Evolutionary conservation across 2,329 filamentous ascomycete species (phyloP), one percentile per base, ranked within the genome.

Genomic region (Torrubiella hemipterigena): DNA sequence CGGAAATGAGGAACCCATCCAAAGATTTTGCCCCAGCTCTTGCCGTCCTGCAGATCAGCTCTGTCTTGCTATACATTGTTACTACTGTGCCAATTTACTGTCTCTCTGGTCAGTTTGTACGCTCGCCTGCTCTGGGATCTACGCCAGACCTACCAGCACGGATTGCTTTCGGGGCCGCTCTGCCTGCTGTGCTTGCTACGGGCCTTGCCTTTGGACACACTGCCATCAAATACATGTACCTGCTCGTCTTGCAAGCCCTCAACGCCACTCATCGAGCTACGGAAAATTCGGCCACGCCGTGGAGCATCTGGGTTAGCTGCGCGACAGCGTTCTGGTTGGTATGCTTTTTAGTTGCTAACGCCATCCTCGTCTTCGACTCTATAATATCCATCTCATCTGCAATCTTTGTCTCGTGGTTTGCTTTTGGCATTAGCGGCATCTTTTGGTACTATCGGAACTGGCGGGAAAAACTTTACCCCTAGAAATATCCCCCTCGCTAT

Each of bases 371-470:
- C 26, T 56, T 57, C 36, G 49, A 55, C 42, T 55, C 51, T 7
- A 56, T 56, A 40, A 34, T 56, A 23, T 47, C 49, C 18, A 54
- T 56, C 25, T 48, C 53, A 14, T 52, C 49, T 5, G 52, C 54
- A 10, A 52, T 49, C 16, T 50, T 51, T 36, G 49, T 55, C 30
- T 49, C 52, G 1, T 56, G 52, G 52, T 54, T 52, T 39, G 54
- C 52, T 17, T 55, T 55, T 41, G 52, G 53, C 32, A 45, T 55
- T 42, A 48, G 45, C 30, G 50, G 41, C 36, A 39, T 55, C 27
- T 51, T 52, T 35, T 55, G 51, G 53, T 48, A 55, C 43, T 47
- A 51, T 41, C 45, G 52, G 35, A 54, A 56, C 46, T 51, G 50
- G 51, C 39, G 47, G 30, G 36, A 44, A 23, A 43, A 46, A 30